Base-by-base conservation (phyloP, 2,329 filamentous ascomycete genomes). In the Sclerotinia trifoliorum region DNA sequence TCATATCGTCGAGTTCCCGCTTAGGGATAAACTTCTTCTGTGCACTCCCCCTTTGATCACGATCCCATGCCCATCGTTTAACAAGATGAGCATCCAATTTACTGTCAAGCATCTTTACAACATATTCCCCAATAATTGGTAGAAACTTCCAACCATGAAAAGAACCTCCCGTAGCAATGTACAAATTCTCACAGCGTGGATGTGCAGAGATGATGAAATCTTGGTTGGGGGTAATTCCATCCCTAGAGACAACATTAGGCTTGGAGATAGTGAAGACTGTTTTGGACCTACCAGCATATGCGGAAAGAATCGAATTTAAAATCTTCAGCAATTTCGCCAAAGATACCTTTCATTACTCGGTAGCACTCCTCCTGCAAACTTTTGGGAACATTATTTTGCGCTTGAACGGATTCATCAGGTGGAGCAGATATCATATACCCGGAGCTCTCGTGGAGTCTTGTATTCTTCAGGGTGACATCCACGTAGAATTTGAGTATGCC, bases 101-200 rank as follows among this genome's bases (percentile, higher is more conserved):
- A 66, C 79, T 80, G 64, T 81, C 75, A 74, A 83, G 75, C 79
- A 83, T 80, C 71, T 85, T 81, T 42, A 81, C 79, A 68, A 87
- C 80, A 75, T 89, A 89, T 68, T 84, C 83, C 4, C 87, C 87
- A 71, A 88, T 84, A 32, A 84, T 84, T 0, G 87, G 87, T 35
- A 90, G 78, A 74, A 90, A 88, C 76, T 90, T 89, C 83, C 84
- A 89, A 42, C 84, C 83, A 74, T 90, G 87, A 71, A 89, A 88
- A 17, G 86, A 88, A 1, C 88, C 87, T 17, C 85, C 87, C 0
- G 84, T 85, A 0, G 87, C 87, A 32, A 90, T 75, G 75, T 84
- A 88, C 19, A 90, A 77, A 69, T 85, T 85, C 72, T 81, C 77
- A 7, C 80, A 77, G 70, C 86, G 80, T 2, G 85, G 82, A 71